Base-by-base conservation (phyloP, 495 filamentous ascomycete species). In the Sporormia fimetaria region DNA sequence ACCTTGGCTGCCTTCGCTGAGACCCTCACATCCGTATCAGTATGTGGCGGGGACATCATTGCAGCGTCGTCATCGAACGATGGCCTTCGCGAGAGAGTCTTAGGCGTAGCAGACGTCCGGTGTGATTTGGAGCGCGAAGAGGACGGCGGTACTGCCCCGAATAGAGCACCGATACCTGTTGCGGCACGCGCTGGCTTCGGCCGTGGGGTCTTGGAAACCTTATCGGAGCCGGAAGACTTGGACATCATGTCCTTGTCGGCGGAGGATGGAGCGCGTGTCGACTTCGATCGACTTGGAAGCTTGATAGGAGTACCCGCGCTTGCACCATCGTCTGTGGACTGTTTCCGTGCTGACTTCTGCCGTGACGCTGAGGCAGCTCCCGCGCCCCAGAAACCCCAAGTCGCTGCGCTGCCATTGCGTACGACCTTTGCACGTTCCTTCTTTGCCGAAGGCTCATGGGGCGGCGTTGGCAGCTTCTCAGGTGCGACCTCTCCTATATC, bases 301-400 rank as follows among this genome's bases (percentile, higher is more conserved):
- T 44, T 56, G 24, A 29, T 27, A 21, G 44, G 43, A 9, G 49
- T 42, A 22, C 40, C 39, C 33, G 36, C 40, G 30, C 47, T 45
- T 30, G 47, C 36, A 20, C 41, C 47, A n/a, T 50, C 54, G 21
- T 47, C 45, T 9, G 30, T 27, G 36, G 51, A 46, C 8, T 15
- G 24, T 34, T 53, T 56, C 16, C 47, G 45, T 15, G 42, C 22
- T 26, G 44, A 34, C 39, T 47, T 52, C 42, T 30, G 14, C 35
- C 40, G 26, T 41, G 42, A 10, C 37, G 49, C 44, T 45, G 49
- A 36, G 45, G 40, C 40, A 11, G 57, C 46, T 4, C 54, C 58
- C 11, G 67, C 61, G 32, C 65, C 69, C 69, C 70, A 77, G 59
- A 75, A 71, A 17, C 71, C 74, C 75, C 76, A 79, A 15, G 71